Percentiles rank a stretch among this genome's conserved stretches.
Conservation (phyloP, 1,284 basidiomycete species). For the Cystobasidium slooffiae region DNA sequence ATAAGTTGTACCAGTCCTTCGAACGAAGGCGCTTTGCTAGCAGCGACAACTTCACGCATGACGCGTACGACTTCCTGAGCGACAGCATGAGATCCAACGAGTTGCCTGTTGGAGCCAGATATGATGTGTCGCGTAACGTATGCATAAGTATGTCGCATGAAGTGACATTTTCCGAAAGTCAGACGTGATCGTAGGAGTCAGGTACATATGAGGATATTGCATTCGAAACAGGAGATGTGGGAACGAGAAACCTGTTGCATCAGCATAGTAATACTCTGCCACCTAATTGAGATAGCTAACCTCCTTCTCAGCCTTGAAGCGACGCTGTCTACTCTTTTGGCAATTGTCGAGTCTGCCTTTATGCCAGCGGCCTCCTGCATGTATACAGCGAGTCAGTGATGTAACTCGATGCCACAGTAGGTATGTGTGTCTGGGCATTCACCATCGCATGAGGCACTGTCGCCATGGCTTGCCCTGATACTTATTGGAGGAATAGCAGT, state of each 20-base stretch:
- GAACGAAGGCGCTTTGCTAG: slow-evolving; percentile 82
- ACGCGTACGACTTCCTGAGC: slow-evolving; percentile 87
- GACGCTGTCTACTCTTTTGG: slow-evolving; percentile 41
- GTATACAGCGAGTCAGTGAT: not conserved
- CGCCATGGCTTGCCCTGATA: slow-evolving; percentile 4
- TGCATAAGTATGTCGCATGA: not conserved
- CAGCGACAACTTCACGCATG: slow-evolving; percentile 83
- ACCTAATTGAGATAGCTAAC: not conserved
- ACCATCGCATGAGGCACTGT: slow-evolving; percentile 5
- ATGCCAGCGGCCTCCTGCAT: slow-evolving; percentile 19
- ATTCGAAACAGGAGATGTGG: not conserved
- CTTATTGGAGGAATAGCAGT: not conserved
- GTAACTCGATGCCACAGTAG: not conserved
- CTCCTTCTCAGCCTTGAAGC: slow-evolving; percentile 41
- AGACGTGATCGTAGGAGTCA: slow-evolving; percentile 10
- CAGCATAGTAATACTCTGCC: not conserved
- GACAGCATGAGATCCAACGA: slow-evolving; percentile 82
- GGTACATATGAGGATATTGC: not conserved
- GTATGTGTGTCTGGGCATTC: not conserved
- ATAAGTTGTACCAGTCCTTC: slow-evolving; percentile 83
- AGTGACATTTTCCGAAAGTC: not conserved
- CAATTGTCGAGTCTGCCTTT: slow-evolving; percentile 22
- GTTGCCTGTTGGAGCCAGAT: slow-evolving; percentile 65
- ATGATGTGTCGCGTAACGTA: not conserved
- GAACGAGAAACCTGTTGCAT: not conserved